Conservation (phyloP, 306 rosid species). For the Dryas drummondii region DNA sequence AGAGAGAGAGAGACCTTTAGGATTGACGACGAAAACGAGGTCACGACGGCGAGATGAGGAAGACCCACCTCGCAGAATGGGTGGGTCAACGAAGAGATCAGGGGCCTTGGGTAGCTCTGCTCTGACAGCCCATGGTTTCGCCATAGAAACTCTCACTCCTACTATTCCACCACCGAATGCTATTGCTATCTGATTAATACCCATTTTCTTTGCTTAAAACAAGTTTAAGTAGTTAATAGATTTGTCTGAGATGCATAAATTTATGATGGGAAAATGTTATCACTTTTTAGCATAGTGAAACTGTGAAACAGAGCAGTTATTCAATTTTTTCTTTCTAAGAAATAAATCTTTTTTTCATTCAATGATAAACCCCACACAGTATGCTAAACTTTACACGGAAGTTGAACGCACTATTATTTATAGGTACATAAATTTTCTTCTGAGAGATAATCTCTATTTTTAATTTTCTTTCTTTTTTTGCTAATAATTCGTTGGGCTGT, state of each 20-base stretch:
- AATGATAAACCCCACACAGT: too few species aligned
- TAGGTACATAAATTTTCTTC: too few species aligned
- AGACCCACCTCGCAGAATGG: conserved; percentile 40
- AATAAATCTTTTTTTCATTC: too few species aligned
- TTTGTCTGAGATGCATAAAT: background rate
- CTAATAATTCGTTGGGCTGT: background rate
- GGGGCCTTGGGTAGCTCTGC: conserved; percentile 61
- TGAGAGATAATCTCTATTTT: background rate
- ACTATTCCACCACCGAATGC: conserved; percentile 46
- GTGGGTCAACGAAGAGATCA: conserved; percentile 46
- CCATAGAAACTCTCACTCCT: conserved; percentile 37
- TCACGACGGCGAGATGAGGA: conserved; percentile 58
- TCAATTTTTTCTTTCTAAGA: background rate
- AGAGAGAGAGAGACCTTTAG: conserved; percentile 50
- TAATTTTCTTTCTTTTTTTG: background rate
- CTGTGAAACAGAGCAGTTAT: conserved; percentile 11
- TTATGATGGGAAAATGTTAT: background rate
- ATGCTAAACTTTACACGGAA: too few species aligned
- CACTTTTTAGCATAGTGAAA: background rate
- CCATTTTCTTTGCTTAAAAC: conserved; percentile 1
- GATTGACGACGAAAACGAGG: conserved; percentile 92
- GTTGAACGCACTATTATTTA: too few species aligned
- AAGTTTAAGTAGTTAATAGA: conserved; percentile 3
- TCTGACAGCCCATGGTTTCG: conserved; percentile 47
- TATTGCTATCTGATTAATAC: conserved; percentile 52